Conservation (phyloP, 179 eudicot genomes). For the Silene coronaria region DNA sequence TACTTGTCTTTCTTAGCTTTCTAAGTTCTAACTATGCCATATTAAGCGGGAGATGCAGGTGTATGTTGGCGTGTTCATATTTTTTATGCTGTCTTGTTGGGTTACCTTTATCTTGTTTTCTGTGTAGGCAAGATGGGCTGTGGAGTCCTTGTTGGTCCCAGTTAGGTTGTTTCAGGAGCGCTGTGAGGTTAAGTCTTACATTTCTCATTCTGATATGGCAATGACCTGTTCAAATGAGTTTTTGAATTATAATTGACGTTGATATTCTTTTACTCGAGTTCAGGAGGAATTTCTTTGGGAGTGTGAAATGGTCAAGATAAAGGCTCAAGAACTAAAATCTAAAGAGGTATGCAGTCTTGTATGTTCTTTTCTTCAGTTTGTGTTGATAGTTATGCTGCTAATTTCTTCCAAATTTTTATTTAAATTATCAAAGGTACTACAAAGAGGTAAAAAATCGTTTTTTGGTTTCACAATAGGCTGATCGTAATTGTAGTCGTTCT, state of each 20-base stretch:
- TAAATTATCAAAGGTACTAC: neutral
- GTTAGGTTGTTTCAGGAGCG: conserved; percentile 93
- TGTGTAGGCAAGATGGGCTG: conserved; percentile 88
- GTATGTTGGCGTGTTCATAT: neutral
- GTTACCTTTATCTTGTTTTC: conserved; percentile 16
- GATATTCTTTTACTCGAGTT: conserved; percentile 8
- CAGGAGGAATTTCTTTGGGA: conserved; percentile 98
- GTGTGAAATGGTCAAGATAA: conserved; percentile 92
- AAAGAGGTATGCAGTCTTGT: conserved; percentile 62
- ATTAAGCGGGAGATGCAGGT: neutral
- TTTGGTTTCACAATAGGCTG: neutral
- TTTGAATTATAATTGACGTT: neutral
- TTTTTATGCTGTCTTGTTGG: conserved; percentile 6
- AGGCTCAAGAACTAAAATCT: conserved; percentile 94
- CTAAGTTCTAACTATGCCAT: neutral
- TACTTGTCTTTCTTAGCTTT: neutral
- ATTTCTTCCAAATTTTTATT: neutral
- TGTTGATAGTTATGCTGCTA: neutral
- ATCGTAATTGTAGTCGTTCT: neutral
- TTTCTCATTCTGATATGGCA: neutral
- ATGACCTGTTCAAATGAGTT: neutral
- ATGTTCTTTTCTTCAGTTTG: neutral
- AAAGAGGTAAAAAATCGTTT: neutral
- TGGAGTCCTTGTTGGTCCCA: conserved; percentile 79
- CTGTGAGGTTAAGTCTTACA: conserved; percentile 58